A percentile compares a stretch with the other conserved stretches of the same genome.
These are phyloP conservation scores for Sugiyamaella mastotermitis DNA, from an alignment of 805 yeast genomes.

Conservation along the genomic window DNA sequence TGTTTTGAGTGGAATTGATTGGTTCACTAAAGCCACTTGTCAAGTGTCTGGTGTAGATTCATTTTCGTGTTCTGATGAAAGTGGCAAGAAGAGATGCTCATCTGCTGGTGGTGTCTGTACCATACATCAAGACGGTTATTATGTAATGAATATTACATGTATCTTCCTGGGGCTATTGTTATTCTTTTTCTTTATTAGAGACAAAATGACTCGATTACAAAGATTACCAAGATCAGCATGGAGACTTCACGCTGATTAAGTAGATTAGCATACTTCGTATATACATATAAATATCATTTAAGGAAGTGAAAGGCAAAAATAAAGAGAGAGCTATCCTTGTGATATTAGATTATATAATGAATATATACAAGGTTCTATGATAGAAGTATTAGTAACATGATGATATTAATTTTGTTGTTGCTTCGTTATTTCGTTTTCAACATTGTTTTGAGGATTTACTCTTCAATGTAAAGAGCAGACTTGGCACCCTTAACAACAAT, in stretches of 20 bases:
- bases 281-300: neutral
- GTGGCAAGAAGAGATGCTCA: conserved; percentile 45
- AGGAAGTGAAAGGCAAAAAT: no score
- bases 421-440: neutral
- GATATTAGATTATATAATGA: no score
- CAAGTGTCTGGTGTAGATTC: conserved; percentile 18
- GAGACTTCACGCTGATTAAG: conserved; percentile 44
- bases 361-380: neutral
- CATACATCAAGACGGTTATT: conserved; percentile 73
- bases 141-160: conserved; percentile 68
- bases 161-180: conserved; percentile 57
- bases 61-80: conserved; percentile 33
- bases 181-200: conserved; percentile 60
- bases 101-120: conserved; percentile 50
- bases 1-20: conserved; percentile 73
- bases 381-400: neutral
- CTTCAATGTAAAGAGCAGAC: conserved; percentile 35
- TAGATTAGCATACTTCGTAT: neutral
- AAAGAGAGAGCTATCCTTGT: no score
- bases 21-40: conserved; percentile 65
- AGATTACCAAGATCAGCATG: conserved; percentile 67
- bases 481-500: conserved; percentile 70
- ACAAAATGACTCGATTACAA: conserved; percentile 60
- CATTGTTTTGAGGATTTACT: conserved; percentile 12
- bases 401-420: no score